Conservation (phyloP, 2,329 filamentous ascomycete species). For the Exophiala xenobiotica region DNA sequence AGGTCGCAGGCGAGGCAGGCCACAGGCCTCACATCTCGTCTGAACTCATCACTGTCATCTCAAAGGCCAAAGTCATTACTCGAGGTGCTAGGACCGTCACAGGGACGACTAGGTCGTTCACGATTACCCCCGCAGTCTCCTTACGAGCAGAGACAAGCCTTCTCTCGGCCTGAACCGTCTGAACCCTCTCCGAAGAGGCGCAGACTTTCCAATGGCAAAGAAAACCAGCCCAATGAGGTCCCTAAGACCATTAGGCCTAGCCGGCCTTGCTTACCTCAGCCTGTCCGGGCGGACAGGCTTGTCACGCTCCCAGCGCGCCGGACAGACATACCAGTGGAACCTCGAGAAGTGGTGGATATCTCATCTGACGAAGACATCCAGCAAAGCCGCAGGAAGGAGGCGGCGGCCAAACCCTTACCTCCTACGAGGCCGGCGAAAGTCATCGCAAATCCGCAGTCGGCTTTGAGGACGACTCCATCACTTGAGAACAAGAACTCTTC, state of each 20-base stretch:
- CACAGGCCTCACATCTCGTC: constrained; percentile 29
- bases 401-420: not conserved
- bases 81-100: constrained; percentile 64
- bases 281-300: constrained; percentile 9
- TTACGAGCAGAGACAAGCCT: constrained; percentile 57
- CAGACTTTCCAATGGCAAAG: constrained; percentile 28
- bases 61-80: constrained; percentile 60
- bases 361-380: constrained; percentile 23
- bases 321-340: constrained; percentile 3
- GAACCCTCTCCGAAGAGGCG: constrained; percentile 39
- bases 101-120: constrained; percentile 63
- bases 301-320: not conserved
- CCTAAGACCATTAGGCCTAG: not conserved
- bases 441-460: not conserved
- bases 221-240: constrained; percentile 10
- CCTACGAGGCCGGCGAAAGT: not conserved
- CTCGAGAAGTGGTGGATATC: constrained; percentile 21
- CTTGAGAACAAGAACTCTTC: no score
- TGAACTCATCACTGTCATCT: constrained; percentile 46
- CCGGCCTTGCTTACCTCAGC: constrained; percentile 13
- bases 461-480: no score
- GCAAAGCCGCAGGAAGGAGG: not conserved
- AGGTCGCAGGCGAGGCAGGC: constrained; percentile 34
- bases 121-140: constrained; percentile 60
- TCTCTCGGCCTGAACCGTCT: constrained; percentile 10